Evolutionary conservation across 2,329 filamentous ascomycete genomes (phyloP).

Genomic region (Alternaria sp.): DNA sequence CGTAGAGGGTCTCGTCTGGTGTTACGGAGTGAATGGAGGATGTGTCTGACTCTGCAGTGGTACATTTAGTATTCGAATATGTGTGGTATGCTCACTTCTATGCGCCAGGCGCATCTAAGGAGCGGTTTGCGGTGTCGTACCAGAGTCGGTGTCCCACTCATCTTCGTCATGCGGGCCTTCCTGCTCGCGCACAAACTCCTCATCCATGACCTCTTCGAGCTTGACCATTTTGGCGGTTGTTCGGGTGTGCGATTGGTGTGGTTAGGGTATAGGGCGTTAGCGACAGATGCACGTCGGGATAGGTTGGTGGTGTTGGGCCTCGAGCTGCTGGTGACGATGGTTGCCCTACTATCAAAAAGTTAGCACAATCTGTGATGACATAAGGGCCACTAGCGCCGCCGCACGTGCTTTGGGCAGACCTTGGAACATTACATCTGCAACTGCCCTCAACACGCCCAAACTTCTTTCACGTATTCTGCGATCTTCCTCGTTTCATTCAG

Average conservation of each 20-base stretch:
- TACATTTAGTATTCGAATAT: neutral
- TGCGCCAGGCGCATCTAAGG: constrained; percentile 49
- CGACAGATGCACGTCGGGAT: neutral
- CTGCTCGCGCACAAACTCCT: constrained; percentile 82
- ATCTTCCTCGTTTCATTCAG: neutral
- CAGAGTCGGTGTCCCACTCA: constrained; percentile 90
- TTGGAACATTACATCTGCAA: neutral
- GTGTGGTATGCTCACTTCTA: neutral
- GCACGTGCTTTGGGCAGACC: neutral
- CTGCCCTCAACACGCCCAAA: neutral
- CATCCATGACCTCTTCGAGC: constrained; percentile 94
- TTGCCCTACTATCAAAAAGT: constrained; percentile 8
- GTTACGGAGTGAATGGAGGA: constrained; percentile 60
- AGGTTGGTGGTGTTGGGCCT: constrained; percentile 11
- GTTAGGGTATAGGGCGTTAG: neutral
- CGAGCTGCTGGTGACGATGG: constrained; percentile 8
- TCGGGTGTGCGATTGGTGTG: neutral
- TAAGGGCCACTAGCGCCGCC: neutral
- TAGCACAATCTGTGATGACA: constrained; percentile 2
- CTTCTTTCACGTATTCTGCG: neutral
- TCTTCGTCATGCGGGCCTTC: constrained; percentile 75
- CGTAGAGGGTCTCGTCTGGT: constrained; percentile 57
- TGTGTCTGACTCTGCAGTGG: constrained; percentile 76
- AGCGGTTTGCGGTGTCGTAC: constrained; percentile 61
- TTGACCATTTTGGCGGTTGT: constrained; percentile 77